These are phyloP conservation scores for Ettlia oleoabundans DNA, from an alignment of 139 green algal genomes.

Conservation along the genomic window DNA sequence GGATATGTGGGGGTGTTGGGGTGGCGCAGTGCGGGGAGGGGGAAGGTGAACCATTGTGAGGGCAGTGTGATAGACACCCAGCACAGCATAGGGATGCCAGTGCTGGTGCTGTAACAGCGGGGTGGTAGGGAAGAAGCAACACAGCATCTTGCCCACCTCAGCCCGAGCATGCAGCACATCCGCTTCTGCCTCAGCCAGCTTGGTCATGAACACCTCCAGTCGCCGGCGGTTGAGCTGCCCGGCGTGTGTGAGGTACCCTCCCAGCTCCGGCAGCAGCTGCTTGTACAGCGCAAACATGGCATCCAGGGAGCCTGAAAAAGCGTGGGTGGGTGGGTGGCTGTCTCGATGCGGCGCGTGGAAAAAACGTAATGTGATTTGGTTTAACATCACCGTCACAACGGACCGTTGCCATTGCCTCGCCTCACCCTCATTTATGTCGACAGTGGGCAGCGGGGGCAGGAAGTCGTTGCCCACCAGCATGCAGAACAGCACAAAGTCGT, in stretches of 20 bases:
- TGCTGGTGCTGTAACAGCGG: too few relatives aligned
- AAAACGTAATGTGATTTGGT: too few relatives aligned
- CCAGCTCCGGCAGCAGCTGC: conserved; percentile 76
- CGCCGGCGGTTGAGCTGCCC: conserved; percentile 69
- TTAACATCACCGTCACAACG: too few relatives aligned
- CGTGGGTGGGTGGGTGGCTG: too few relatives aligned
- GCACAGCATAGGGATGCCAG: too few relatives aligned
- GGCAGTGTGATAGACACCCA: too few relatives aligned
- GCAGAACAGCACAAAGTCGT: conserved; percentile 96
- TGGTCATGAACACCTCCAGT: conserved; percentile 74
- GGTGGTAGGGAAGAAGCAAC: too few relatives aligned
- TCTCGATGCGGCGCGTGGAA: too few relatives aligned
- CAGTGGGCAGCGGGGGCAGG: conserved; percentile 86
- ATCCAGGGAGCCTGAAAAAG: conserved; percentile 80
- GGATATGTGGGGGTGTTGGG: not conserved
- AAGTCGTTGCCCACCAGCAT: conserved; percentile 98
- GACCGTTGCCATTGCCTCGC: too few relatives aligned
- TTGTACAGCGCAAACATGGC: conserved; percentile 92
- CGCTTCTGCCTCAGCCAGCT: conserved; percentile 72
- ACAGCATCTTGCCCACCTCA: conserved; percentile 48
- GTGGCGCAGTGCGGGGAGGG: not conserved
- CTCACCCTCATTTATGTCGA: conserved; percentile 91
- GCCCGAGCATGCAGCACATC: conserved; percentile 79
- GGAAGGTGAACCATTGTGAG: too few relatives aligned
- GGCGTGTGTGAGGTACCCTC: conserved; percentile 88